These are phyloP conservation scores for Crataegus laevigata DNA, from an alignment of 306 rosid species.

Conservation along the genomic window DNA sequence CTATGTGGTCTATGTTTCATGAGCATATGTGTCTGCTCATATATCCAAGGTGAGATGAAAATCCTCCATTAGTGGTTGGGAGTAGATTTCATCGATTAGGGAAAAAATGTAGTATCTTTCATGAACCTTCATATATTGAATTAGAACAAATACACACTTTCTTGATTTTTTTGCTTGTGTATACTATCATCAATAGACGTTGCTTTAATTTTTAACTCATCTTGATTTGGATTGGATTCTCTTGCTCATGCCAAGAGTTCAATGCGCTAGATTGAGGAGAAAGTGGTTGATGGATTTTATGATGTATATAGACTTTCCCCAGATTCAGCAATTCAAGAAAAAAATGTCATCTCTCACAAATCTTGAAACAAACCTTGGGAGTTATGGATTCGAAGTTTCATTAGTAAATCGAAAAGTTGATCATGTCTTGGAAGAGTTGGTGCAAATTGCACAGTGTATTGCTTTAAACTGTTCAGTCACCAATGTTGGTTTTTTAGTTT, in stretches of 20 bases:
- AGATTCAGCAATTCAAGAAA: constrained; percentile 72
- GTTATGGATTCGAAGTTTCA: constrained; percentile 73
- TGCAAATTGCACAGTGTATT: constrained; percentile 89
- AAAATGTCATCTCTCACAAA: constrained; percentile 77
- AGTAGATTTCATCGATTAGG: neutral
- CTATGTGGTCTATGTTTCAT: too few species aligned
- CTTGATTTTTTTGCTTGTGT: constrained; percentile 1
- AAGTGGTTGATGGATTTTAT: constrained; percentile 88
- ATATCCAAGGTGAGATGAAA: too few species aligned
- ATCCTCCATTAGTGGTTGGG: neutral
- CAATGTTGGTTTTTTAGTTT: constrained; percentile 56
- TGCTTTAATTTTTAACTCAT: constrained; percentile 9
- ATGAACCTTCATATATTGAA: too few species aligned
- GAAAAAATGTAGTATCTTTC: neutral
- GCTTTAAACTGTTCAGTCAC: constrained; percentile 78
- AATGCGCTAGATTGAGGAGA: constrained; percentile 82
- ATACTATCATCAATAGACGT: neutral
- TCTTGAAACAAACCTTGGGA: constrained; percentile 60
- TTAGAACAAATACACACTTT: too few species aligned
- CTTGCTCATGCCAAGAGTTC: constrained; percentile 52
- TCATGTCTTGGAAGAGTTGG: constrained; percentile 69
- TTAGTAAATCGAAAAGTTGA: constrained; percentile 70
- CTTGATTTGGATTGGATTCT: constrained; percentile 22
- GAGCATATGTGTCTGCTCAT: too few species aligned
- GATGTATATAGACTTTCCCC: constrained; percentile 60